Percentiles rank a stretch among this genome's conserved stretches.
These are phyloP conservation scores for Aureobasidium uvarum DNA, from an alignment of 2,329 filamentous ascomycete species.

Conservation along the genomic window DNA sequence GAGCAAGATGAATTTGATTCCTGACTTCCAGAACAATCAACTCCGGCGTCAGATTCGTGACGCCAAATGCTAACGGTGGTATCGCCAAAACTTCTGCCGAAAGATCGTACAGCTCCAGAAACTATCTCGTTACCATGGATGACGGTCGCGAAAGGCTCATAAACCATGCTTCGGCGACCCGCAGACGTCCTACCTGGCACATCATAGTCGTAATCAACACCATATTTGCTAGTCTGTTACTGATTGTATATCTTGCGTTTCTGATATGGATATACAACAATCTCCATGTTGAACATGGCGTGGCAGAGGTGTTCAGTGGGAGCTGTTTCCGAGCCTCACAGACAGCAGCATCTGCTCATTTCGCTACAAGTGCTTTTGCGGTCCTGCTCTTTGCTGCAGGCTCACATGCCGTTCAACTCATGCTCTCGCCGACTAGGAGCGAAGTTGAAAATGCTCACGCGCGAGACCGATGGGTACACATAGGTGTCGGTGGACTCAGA, in stretches of 20 bases:
- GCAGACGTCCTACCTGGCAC: conserved; percentile 12
- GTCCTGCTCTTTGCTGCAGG: conserved; percentile 7
- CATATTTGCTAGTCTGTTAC: background rate
- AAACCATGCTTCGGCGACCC: background rate
- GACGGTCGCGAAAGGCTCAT: conserved; percentile 2
- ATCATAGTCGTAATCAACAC: background rate
- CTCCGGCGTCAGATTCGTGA: background rate
- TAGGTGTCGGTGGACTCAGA: conserved; percentile 1
- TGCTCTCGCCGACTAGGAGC: conserved; percentile 9
- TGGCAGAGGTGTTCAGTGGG: background rate
- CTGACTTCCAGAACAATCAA: background rate
- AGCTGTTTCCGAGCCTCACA: background rate
- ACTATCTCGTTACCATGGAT: background rate
- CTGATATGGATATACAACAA: conserved; percentile 3
- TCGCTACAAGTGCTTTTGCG: background rate
- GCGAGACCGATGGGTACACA: conserved; percentile 7
- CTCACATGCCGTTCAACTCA: background rate
- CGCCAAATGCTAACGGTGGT: background rate
- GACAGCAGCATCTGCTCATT: background rate
- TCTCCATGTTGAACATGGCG: background rate
- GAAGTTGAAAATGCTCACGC: conserved; percentile 10
- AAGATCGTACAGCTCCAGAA: background rate
- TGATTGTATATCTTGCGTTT: background rate
- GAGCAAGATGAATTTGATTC: background rate
- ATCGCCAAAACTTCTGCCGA: background rate